A percentile compares a stretch with the other conserved stretches of the same genome.
Evolutionary conservation across 2,329 filamentous ascomycete species (phyloP).

Genomic region (Exophiala sp.): DNA sequence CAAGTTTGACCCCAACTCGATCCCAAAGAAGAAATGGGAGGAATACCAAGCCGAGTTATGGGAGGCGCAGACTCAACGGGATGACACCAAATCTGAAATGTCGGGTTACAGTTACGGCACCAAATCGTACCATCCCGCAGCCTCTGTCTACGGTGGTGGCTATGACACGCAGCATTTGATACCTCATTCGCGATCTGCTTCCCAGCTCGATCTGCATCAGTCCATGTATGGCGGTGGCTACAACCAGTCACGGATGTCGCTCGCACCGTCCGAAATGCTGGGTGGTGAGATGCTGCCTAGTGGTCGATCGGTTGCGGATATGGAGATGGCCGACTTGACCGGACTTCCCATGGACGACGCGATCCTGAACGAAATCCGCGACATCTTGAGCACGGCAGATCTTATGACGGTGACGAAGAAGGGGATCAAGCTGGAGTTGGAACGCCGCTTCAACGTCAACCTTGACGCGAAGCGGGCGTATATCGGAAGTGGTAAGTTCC

Average conservation of each 20-base stretch:
- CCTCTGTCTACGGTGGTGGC: constrained; percentile 66
- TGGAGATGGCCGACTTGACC: constrained; percentile 71
- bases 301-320: constrained; percentile 59
- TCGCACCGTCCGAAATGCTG: constrained; percentile 70
- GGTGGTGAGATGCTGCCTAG: constrained; percentile 67
- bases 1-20: constrained; percentile 89
- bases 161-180: constrained; percentile 33
- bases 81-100: constrained; percentile 77
- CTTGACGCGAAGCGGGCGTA: constrained; percentile 87
- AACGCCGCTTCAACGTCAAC: constrained; percentile 81
- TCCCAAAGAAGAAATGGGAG: constrained; percentile 98
- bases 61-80: constrained; percentile 83
- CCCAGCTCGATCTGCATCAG: constrained; percentile 56
- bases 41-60: constrained; percentile 97
- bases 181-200: constrained; percentile 58
- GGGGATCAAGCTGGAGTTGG: constrained; percentile 89
- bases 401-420: constrained; percentile 99
- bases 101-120: constrained; percentile 96
- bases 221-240: constrained; percentile 43
- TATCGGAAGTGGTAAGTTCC: constrained; percentile 79
- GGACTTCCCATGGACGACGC: constrained; percentile 84
- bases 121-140: constrained; percentile 63
- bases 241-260: constrained; percentile 67
- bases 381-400: constrained; percentile 86
- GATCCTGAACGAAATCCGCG: constrained; percentile 86